Base-by-base conservation (phyloP, 352 stramenopile species). In the Phytophthora sansomeana region DNA sequence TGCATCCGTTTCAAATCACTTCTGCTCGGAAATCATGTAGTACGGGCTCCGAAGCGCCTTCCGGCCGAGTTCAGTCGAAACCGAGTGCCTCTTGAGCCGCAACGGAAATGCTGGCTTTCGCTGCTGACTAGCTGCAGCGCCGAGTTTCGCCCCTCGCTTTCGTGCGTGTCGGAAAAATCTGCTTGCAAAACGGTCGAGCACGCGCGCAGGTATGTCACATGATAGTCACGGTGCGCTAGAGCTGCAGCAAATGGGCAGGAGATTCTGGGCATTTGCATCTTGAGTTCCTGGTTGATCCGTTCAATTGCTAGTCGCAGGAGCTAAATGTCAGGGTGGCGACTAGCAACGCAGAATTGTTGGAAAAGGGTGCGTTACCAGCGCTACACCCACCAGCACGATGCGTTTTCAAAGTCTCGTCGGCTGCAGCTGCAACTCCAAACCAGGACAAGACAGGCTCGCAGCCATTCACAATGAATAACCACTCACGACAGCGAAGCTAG, bases 1-100 rank as follows among this genome's bases (percentile, higher is more conserved):
- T 58, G 51, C 36, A 58, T 58, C 11, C 33, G 32, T 42, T 58
- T 44, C 51, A 39, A 46, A 14, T 16, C 39, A 46, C 24, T 46
- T 24, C 21, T 26, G 32, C 32, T 38, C 11, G 21, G 47, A 54
- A 42, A 54, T 43, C 49, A 44, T 56, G n/a, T 43, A 33, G 48
- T 38, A 30, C 35, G 21, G 32, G 28, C 49, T 47, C 30, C 4
- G 33, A n/a, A 46, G 50, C 10, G 19, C 16, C 24, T 58, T 44
- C 38, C 32, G 33, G 8, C 26, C 38, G 10, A 33, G 13, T 32
- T 46, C 35, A 33, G 16, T 44, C 8, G 50, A n/a, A 32, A 33
- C 19, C 32, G 13, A 29, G 32, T 32, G 32, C 28, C 50, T 13
- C 38, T 57, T 43, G 6, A 57, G 9, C 17, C 33, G 26, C 16